Evolutionary conservation across 768 basidiomycete genomes (phyloP), one percentile per base, ranked within the genome.

Genomic region (Glaciozyma antarctica): DNA sequence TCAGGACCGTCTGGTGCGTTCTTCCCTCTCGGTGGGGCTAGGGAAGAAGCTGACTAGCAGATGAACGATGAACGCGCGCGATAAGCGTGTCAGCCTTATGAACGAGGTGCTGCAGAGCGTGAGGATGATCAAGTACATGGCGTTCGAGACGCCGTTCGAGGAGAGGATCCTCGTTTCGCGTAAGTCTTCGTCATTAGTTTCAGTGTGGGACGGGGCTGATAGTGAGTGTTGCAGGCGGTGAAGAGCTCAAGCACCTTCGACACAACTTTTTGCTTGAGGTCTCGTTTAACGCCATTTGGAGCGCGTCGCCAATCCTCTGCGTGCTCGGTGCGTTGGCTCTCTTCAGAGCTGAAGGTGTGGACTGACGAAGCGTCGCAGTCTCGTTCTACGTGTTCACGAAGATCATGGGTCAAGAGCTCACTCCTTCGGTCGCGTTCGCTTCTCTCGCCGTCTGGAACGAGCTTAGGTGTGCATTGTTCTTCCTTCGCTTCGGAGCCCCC

Each of bases 361-460:
- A 69, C 44, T 74, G 75, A 13, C 76, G 32, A 76, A 51, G 56
- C n/a, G 38, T 24, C 22, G 28, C 59, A 76, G 58, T 75, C 24
- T 75, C 75, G 10, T 71, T 78, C 49, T 75, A 73, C 8, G 75
- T 61, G 12, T 68, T 62, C 67, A 73, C 72, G 38, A 63, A 64
- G 26, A 60, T 74, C n/a, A 69, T 71, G 71, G 60, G 55, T 38
- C 51, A 51, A 5, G 52, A 38, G 17, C 65, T 74, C 28, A 74
- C 73, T 30, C 73, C 78, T 15, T 75, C 76, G 38, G 69, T 73
- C 30, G 79, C 79, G 1, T 80, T 80, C 71, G 73, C 78, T 16
- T 71, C 74, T 9, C 69, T 80, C n/a, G 75, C 78, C 13, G 73
- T 80, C 28, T 79, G 78, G 75, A 76, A 77, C 67, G 78, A 79